Conservation (phyloP, 257 asterid species). For the Agastache rugosa region DNA sequence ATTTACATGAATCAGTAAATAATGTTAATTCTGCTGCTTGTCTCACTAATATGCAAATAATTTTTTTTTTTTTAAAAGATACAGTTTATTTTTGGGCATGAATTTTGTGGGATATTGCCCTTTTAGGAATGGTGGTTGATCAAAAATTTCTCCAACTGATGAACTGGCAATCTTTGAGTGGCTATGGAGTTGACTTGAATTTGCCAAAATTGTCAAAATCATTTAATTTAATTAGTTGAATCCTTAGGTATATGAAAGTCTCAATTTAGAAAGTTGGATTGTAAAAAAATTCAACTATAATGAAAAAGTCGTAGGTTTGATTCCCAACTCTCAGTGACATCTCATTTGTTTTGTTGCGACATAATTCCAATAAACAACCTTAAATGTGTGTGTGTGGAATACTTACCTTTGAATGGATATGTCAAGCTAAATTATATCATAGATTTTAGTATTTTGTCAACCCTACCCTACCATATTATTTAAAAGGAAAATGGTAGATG, state of each 20-base stretch:
- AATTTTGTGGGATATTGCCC: slow-evolving; percentile 8
- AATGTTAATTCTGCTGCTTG: not conserved
- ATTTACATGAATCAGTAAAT: not conserved
- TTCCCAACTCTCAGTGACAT: not conserved
- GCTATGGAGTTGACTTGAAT: slow-evolving; percentile 1
- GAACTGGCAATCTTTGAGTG: not conserved
- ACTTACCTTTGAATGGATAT: not conserved
- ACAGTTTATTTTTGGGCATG: not conserved
- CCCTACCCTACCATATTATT: not conserved
- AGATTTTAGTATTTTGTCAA: slow-evolving; percentile 17
- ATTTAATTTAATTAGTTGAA: not conserved
- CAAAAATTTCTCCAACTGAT: not conserved
- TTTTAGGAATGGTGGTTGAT: slow-evolving; percentile 2
- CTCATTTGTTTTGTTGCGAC: slow-evolving; percentile 15
- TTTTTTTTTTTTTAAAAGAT: no score
- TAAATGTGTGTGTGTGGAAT: not conserved
- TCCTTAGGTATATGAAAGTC: slow-evolving; percentile 9
- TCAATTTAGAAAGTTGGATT: not conserved
- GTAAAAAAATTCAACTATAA: not conserved
- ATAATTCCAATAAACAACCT: not conserved
- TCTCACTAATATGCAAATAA: not conserved
- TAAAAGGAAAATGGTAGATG: slow-evolving; percentile 1
- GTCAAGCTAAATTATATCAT: not conserved
- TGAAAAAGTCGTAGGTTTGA: slow-evolving; percentile 17
- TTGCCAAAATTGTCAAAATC: slow-evolving; percentile 7